phyloP scores from a whole-genome alignment of 306 rosid species.

The Arachis hypogaea region DNA sequence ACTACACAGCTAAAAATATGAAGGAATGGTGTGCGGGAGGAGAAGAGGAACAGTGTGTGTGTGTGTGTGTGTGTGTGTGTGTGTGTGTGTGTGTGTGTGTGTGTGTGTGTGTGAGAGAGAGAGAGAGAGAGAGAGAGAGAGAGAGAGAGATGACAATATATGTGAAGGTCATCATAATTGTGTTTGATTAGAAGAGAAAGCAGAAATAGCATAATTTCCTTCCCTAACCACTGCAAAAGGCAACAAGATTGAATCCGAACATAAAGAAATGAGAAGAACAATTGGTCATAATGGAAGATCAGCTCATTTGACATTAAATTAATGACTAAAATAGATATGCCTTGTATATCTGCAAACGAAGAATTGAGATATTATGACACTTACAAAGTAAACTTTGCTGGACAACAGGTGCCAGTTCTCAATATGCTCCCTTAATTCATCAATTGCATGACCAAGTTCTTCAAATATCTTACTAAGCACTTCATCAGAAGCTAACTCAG shows the following conservation, averaged over 20 bases:
- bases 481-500: slow-evolving; percentile 73
- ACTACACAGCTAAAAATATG: slow-evolving; percentile 11
- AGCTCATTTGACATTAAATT: slow-evolving; percentile 20
- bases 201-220: slow-evolving; percentile 29
- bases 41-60: neutral
- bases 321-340: slow-evolving; percentile 4
- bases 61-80: no score
- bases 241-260: slow-evolving; percentile 17
- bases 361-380: slow-evolving; percentile 43
- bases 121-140: neutral
- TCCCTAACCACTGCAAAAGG: neutral
- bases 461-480: slow-evolving; percentile 62
- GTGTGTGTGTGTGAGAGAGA: neutral
- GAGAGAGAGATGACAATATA: slow-evolving; percentile 15
- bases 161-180: slow-evolving; percentile 1
- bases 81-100: no score
- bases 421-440: slow-evolving; percentile 73
- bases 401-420: slow-evolving; percentile 81
- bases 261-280: slow-evolving; percentile 32
- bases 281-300: slow-evolving; percentile 31
- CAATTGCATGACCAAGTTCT: slow-evolving; percentile 66
- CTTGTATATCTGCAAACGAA: slow-evolving; percentile 20
- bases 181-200: slow-evolving; percentile 17
- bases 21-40: neutral
- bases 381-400: slow-evolving; percentile 93